phyloP scores from a whole-genome alignment of 2,329 filamentous ascomycete genomes.

The Aureobasidium sp. region DNA sequence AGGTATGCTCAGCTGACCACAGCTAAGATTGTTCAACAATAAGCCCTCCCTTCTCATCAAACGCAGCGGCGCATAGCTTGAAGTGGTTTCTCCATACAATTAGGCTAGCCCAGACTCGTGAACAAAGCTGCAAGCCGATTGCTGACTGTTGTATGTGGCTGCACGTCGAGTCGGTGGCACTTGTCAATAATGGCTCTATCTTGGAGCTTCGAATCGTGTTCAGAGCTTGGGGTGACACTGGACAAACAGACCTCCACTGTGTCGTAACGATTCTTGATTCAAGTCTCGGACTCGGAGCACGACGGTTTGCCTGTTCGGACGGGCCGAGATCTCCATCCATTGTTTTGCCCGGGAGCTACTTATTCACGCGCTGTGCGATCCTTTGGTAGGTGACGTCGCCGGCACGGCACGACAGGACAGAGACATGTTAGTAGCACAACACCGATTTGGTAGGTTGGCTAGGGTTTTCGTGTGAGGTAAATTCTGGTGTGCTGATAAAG shows the following conservation, averaged over 20 bases:
- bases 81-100: not conserved
- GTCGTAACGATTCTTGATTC: not conserved
- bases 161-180: not conserved
- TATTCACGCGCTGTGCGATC: not conserved
- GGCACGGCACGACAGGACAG: conserved; percentile 10
- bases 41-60: not conserved
- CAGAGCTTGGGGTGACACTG: not conserved
- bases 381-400: conserved; percentile 11
- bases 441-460: not conserved
- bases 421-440: not conserved
- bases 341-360: not conserved
- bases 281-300: not conserved
- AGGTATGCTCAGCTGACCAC: conserved; percentile 3
- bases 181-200: not conserved
- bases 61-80: not conserved
- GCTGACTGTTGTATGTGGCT: not conserved
- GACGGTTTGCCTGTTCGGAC: conserved; percentile 6
- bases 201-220: not conserved
- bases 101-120: not conserved
- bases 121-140: not conserved
- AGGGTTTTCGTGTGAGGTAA: not conserved
- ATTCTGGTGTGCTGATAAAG: not conserved
- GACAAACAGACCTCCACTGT: not conserved
- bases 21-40: conserved; percentile 6
- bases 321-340: not conserved